Base-by-base conservation (phyloP, 2,329 filamentous ascomycete genomes). In the Colletotrichum cuscutae region DNA sequence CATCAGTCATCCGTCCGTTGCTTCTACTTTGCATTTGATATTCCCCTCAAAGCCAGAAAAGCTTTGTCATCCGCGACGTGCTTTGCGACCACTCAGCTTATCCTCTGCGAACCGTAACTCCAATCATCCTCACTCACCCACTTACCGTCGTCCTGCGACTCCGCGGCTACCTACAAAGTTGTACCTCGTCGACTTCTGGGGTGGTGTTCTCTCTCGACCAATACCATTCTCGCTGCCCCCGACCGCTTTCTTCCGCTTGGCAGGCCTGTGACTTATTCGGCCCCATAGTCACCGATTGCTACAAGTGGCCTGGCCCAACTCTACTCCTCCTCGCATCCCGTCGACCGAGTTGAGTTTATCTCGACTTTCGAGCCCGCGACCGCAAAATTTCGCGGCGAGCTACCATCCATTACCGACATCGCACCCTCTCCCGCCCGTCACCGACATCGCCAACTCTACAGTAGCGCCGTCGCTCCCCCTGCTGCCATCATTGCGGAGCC, bases 401-500 rank as follows among this genome's bases (percentile, higher is more conserved):
- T 9, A 61, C 24, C 56, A 30, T 6, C 63, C 24, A 52, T 30
- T 59, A 12, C 6, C 58, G 42, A 58, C 69, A 2, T 58, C 65
- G 49, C 32, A 24, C 28, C n/a, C 35, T 26, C 57, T 61, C 49
- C n/a, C 24, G n/a, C 42, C 28, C n/a, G 49, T 26, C 49, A 67
- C 49, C 15, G 32, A 56, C 54, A 57, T 52, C 28, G 52, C 37
- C 60, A 58, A 26, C 46, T 22, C n/a, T 56, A 54, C 22, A 56
- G 22, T 53, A 35, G 46, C 42, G 69, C 60, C 37, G 52, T 67
- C 65, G 30, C 49, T 57, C 71, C 71, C 71, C 71, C 62, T 72
- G 67, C 53, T 63, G 53, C 58, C 67, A 67, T 73, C 61, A 72
- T 56, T 72, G 68, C 67, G 63, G 68, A 61, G 71, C 57, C 57